Conservation (phyloP, 176 grass and related monocot genomes). For the Neostapfia colusana region DNA sequence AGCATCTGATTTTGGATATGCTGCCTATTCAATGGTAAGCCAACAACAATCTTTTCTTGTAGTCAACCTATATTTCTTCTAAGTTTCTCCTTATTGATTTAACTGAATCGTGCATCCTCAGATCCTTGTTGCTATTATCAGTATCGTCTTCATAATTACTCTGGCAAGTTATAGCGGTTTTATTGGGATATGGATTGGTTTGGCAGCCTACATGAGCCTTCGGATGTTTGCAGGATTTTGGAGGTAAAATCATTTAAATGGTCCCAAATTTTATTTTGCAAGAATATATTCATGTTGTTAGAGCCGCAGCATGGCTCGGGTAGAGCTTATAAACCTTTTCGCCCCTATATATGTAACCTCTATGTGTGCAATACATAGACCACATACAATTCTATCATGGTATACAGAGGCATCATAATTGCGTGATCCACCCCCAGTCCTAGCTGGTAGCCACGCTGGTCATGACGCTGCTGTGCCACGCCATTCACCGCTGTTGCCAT, state of each 20-base stretch:
- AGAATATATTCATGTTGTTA: too few relatives aligned
- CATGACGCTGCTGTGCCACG: too few relatives aligned
- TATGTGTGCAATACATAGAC: too few relatives aligned
- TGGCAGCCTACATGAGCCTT: slow-evolving; percentile 84
- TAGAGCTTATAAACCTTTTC: too few relatives aligned
- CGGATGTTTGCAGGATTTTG: slow-evolving; percentile 71
- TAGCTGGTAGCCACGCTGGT: too few relatives aligned
- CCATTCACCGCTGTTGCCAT: too few relatives aligned
- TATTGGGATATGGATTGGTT: slow-evolving; percentile 79
- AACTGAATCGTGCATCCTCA: slow-evolving; percentile 26
- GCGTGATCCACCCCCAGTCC: too few relatives aligned
- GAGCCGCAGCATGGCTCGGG: too few relatives aligned
- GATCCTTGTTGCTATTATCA: slow-evolving; percentile 71
- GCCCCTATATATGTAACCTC: too few relatives aligned
- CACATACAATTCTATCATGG: too few relatives aligned
- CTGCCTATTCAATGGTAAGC: slow-evolving; percentile 86
- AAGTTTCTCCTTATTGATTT: neutral
- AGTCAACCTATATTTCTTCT: slow-evolving; percentile 6
- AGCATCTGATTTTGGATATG: slow-evolving; percentile 83
- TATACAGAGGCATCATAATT: too few relatives aligned
- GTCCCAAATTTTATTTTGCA: neutral
- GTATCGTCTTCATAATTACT: slow-evolving; percentile 58
- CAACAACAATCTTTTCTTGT: neutral
- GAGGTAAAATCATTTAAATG: slow-evolving; percentile 51
- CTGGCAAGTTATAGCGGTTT: slow-evolving; percentile 59